Percentiles rank a stretch among this genome's conserved stretches.
These are phyloP conservation scores for Nemania sp. DNA, from an alignment of 2,329 filamentous ascomycete genomes.

Conservation along the genomic window DNA sequence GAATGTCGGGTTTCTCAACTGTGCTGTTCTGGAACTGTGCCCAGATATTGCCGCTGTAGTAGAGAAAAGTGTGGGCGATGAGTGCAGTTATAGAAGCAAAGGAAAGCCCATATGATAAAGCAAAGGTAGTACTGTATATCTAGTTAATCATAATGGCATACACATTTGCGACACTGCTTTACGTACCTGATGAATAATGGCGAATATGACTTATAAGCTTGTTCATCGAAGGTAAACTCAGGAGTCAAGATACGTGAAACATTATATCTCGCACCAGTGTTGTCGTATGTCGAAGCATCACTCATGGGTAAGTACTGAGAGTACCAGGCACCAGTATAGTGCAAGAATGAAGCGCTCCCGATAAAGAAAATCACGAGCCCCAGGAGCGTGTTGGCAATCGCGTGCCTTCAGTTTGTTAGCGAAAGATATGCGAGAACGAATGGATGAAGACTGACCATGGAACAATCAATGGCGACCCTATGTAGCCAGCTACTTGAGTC, in stretches of 20 bases:
- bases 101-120: slow-evolving; percentile 69
- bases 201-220: slow-evolving; percentile 68
- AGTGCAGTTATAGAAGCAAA: slow-evolving; percentile 73
- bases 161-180: background rate
- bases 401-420: slow-evolving; percentile 53
- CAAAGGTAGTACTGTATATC: slow-evolving; percentile 65
- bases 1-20: slow-evolving; percentile 61
- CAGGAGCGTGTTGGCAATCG: slow-evolving; percentile 72
- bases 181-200: slow-evolving; percentile 64
- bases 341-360: slow-evolving; percentile 59
- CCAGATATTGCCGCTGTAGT: slow-evolving; percentile 70
- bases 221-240: slow-evolving; percentile 63
- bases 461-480: slow-evolving; percentile 69
- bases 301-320: slow-evolving; percentile 68
- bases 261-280: slow-evolving; percentile 66
- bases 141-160: slow-evolving; percentile 5
- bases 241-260: slow-evolving; percentile 64
- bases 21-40: slow-evolving; percentile 62
- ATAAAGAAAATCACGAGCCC: slow-evolving; percentile 69
- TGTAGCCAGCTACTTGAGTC: slow-evolving; percentile 71
- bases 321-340: slow-evolving; percentile 70
- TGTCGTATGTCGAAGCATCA: slow-evolving; percentile 72
- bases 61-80: slow-evolving; percentile 68
- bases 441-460: slow-evolving; percentile 54
- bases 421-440: background rate